These are phyloP conservation scores for Cucurbitaria berberidis DNA, from an alignment of 2,329 filamentous ascomycete genomes.

Conservation along the genomic window DNA sequence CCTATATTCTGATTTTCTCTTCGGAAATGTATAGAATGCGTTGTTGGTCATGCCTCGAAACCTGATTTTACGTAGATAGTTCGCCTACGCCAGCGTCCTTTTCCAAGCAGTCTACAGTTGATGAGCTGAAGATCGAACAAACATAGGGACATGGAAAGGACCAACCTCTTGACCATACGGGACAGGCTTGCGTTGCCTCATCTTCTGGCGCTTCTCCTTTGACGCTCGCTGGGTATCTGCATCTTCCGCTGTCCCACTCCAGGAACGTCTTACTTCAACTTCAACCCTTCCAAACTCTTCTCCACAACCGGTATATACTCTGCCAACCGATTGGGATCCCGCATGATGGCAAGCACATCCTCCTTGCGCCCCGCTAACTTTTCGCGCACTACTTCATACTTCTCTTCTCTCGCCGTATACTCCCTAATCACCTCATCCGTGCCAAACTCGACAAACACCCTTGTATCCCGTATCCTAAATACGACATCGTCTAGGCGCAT, in stretches of 20 bases:
- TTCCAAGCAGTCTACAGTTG: neutral
- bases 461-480: constrained; percentile 84
- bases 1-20: too few species aligned
- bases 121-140: neutral
- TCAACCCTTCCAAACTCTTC: constrained; percentile 66
- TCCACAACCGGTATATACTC: constrained; percentile 69
- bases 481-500: constrained; percentile 92
- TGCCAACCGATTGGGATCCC: constrained; percentile 76
- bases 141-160: neutral
- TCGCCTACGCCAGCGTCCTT: neutral
- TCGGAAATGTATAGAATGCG: too few species aligned
- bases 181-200: neutral
- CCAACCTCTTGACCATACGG: neutral
- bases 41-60: neutral
- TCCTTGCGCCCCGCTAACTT: constrained; percentile 64
- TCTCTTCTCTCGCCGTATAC: constrained; percentile 85
- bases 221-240: neutral
- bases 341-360: constrained; percentile 75
- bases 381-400: constrained; percentile 75
- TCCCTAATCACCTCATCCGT: constrained; percentile 81
- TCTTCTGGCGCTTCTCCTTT: neutral
- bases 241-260: neutral
- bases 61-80: neutral
- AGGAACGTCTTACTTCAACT: constrained; percentile 35
- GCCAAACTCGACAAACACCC: constrained; percentile 89